A percentile compares a stretch with the other conserved stretches of the same genome.
phyloP scores from a whole-genome alignment of 2,329 filamentous ascomycete genomes.

The Parascedosporium putredinis region DNA sequence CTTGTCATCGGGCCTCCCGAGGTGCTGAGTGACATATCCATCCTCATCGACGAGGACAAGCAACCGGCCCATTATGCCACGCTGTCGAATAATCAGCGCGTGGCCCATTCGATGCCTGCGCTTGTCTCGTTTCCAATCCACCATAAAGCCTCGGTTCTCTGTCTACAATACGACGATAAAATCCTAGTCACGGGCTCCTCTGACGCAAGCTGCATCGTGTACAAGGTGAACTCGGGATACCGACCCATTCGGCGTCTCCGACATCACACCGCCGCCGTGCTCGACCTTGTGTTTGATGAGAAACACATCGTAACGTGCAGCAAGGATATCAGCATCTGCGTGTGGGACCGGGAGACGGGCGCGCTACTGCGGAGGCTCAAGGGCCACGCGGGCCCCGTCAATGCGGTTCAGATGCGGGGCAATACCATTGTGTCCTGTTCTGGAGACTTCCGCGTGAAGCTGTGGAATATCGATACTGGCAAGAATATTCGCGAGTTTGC shows the following conservation, averaged over 20 bases:
- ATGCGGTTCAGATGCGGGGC: slow-evolving; percentile 88
- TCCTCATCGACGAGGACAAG: slow-evolving; percentile 42
- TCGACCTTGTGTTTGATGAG: slow-evolving; percentile 88
- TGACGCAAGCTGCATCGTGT: slow-evolving; percentile 83
- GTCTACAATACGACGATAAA: slow-evolving; percentile 84
- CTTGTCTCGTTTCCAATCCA: slow-evolving; percentile 52
- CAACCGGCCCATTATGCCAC: slow-evolving; percentile 45
- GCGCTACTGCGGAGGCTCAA: slow-evolving; percentile 65
- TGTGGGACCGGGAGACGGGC: slow-evolving; percentile 83
- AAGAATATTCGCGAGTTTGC: slow-evolving; percentile 82
- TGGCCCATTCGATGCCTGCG: slow-evolving; percentile 38
- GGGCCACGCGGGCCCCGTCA: slow-evolving; percentile 86
- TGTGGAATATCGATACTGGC: slow-evolving; percentile 90
- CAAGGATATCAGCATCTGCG: slow-evolving; percentile 87
- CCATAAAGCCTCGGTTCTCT: slow-evolving; percentile 88
- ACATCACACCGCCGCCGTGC: slow-evolving; percentile 75
- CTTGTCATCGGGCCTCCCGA: slow-evolving; percentile 76
- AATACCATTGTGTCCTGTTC: slow-evolving; percentile 89
- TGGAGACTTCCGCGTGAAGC: slow-evolving; percentile 83
- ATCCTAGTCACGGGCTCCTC: slow-evolving; percentile 95
- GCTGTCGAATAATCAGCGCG: slow-evolving; percentile 35
- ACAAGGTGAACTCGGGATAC: slow-evolving; percentile 72
- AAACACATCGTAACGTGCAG: slow-evolving; percentile 93
- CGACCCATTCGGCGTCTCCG: slow-evolving; percentile 66
- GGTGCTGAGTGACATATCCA: slow-evolving; percentile 41